Conservation (phyloP, 352 stramenopile genomes). For the Phytophthora megakarya region DNA sequence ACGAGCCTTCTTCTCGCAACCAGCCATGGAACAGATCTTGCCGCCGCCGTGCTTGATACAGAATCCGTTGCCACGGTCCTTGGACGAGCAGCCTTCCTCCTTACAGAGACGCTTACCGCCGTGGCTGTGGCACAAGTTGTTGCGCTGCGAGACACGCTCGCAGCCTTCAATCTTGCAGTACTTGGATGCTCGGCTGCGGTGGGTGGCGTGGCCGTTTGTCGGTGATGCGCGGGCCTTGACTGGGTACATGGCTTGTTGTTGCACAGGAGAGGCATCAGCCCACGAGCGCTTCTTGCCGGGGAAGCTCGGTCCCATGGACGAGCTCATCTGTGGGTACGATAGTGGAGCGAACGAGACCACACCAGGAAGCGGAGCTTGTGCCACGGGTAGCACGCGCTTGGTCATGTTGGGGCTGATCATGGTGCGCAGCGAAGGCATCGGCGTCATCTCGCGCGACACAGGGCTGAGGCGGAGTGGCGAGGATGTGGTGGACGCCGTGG, state of each 20-base stretch:
- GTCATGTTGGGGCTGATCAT: constrained; percentile 59
- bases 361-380: constrained; percentile 11
- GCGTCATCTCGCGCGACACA: constrained; percentile 25
- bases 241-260: constrained; percentile 21
- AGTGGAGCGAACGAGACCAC: constrained; percentile 21
- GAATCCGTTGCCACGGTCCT: constrained; percentile 83
- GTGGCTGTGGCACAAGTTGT: constrained; percentile 85
- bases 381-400: constrained; percentile 28
- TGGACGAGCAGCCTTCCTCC: constrained; percentile 73
- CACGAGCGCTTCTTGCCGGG: constrained; percentile 42
- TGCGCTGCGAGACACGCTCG: constrained; percentile 80
- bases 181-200: constrained; percentile 82
- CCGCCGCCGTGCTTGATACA: constrained; percentile 86
- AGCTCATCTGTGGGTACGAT: constrained; percentile 24
- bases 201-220: constrained; percentile 18
- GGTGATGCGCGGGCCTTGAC: constrained; percentile 24
- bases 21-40: constrained; percentile 77
- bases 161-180: constrained; percentile 87
- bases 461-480: constrained; percentile 36
- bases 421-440: constrained; percentile 55
- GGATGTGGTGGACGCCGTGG: constrained; percentile 12
- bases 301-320: constrained; percentile 28
- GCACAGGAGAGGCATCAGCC: constrained; percentile 26
- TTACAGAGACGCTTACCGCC: constrained; percentile 85
- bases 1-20: constrained; percentile 83